These are phyloP conservation scores for Puya raimondii DNA, from an alignment of 176 grass and related monocot species.

Conservation along the genomic window DNA sequence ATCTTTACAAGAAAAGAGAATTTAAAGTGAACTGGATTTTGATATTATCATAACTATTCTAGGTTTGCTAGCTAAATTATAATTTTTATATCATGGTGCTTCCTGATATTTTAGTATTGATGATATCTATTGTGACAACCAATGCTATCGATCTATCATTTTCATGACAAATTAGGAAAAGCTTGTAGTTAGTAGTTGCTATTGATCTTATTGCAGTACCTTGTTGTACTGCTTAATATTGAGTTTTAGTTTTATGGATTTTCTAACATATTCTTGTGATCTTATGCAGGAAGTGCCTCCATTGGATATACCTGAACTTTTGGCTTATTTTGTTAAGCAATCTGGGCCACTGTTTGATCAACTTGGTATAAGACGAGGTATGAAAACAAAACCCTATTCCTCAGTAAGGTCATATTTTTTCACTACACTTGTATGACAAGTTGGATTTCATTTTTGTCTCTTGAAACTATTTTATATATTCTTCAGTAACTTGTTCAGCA, in stretches of 20 bases:
- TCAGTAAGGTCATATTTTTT: neutral
- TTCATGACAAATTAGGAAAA: too few relatives aligned
- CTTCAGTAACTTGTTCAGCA: constrained; percentile 4
- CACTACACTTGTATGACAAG: too few relatives aligned
- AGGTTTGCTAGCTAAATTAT: too few relatives aligned
- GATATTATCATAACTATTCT: too few relatives aligned
- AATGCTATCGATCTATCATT: too few relatives aligned
- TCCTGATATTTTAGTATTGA: too few relatives aligned
- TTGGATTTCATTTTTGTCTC: too few relatives aligned
- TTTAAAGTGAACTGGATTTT: too few relatives aligned
- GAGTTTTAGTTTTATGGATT: neutral
- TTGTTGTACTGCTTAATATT: constrained; percentile 21
- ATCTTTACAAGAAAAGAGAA: too few relatives aligned
- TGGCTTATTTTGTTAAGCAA: constrained; percentile 63
- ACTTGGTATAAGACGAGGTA: constrained; percentile 69
- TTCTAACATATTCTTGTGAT: constrained; percentile 11
- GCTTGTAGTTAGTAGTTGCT: too few relatives aligned
- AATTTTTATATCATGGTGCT: too few relatives aligned
- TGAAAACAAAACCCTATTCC: constrained; percentile 13
- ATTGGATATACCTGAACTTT: constrained; percentile 65
- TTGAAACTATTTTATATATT: neutral
- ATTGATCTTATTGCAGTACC: neutral
- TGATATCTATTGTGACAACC: too few relatives aligned
- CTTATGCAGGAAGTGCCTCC: constrained; percentile 43
- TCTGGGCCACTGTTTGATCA: constrained; percentile 86